These are phyloP conservation scores for Alternaria solani DNA, from an alignment of 2,329 filamentous ascomycete species.

Conservation along the genomic window DNA sequence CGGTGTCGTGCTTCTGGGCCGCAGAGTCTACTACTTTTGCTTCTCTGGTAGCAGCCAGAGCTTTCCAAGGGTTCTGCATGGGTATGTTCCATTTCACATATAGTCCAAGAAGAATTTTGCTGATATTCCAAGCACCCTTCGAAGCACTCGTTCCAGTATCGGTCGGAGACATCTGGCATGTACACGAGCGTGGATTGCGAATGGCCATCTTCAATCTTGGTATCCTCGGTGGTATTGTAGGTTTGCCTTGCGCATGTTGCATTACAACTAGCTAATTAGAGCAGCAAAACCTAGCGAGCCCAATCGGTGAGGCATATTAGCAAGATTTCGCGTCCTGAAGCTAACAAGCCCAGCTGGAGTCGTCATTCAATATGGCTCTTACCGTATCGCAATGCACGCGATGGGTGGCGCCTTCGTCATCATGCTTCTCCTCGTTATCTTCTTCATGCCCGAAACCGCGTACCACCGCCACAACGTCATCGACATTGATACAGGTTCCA, in stretches of 20 bases:
- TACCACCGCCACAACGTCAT: conserved; percentile 19
- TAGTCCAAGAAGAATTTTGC: background rate
- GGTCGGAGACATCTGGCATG: conserved; percentile 34
- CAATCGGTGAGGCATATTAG: conserved; percentile 15
- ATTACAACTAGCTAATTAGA: background rate
- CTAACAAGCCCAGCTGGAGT: conserved; percentile 20
- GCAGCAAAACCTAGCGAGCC: conserved; percentile 29
- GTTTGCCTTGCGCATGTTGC: background rate
- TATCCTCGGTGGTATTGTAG: conserved; percentile 33
- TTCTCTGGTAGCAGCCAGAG: conserved; percentile 30
- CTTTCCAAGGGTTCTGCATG: conserved; percentile 35
- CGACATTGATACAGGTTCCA: conserved; percentile 31
- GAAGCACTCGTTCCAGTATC: conserved; percentile 38
- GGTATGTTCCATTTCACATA: background rate
- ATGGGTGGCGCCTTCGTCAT: conserved; percentile 35
- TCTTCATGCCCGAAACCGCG: conserved; percentile 37
- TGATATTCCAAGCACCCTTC: conserved; percentile 24
- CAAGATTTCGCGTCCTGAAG: background rate
- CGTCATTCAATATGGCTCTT: conserved; percentile 32
- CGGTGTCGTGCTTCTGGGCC: conserved; percentile 33
- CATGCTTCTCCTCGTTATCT: conserved; percentile 32
- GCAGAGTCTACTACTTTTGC: conserved; percentile 32
- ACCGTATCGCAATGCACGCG: conserved; percentile 29
- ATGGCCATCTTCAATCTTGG: conserved; percentile 39
- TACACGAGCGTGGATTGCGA: conserved; percentile 34